Percentiles rank a stretch among this genome's conserved stretches.
phyloP scores from a whole-genome alignment of 345 rosid species.

The Lepidium africanum region DNA sequence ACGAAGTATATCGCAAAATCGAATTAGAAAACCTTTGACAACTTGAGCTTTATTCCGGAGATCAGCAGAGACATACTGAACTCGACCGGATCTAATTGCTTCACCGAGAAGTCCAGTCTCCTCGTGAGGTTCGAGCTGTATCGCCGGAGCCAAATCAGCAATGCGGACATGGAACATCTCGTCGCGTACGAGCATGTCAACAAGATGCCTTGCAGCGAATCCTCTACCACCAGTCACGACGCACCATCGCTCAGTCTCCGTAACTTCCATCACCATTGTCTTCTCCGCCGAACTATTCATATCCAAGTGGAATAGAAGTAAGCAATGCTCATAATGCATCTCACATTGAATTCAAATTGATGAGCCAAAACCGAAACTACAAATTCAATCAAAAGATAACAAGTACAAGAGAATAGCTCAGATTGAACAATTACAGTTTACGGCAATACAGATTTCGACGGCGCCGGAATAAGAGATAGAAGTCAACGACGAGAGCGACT shows the following conservation, averaged over 20 bases:
- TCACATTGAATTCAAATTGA: background rate
- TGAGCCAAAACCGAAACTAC: background rate
- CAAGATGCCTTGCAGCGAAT: slow-evolving; percentile 81
- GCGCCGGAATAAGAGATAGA: background rate
- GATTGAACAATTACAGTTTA: background rate
- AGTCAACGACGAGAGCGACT: slow-evolving; percentile 7
- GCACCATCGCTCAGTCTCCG: slow-evolving; percentile 55
- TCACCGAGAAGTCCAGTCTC: slow-evolving; percentile 56
- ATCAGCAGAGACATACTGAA: slow-evolving; percentile 54
- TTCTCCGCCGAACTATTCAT: background rate
- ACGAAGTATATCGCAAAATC: background rate
- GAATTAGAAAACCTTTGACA: slow-evolving; percentile 43
- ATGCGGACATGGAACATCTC: slow-evolving; percentile 54
- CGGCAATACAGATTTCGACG: background rate
- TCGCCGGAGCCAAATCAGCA: slow-evolving; percentile 56
- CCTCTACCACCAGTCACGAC: slow-evolving; percentile 94
- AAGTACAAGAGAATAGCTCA: background rate
- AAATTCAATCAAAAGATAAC: background rate
- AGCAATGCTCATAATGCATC: background rate
- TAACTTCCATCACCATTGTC: slow-evolving; percentile 28
- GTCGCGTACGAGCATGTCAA: slow-evolving; percentile 60
- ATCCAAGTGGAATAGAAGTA: background rate
- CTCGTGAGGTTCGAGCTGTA: slow-evolving; percentile 50
- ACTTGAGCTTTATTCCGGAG: slow-evolving; percentile 73
- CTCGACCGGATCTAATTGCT: slow-evolving; percentile 64